A percentile compares a stretch with the other conserved stretches of the same genome.
Evolutionary conservation across 768 basidiomycete species (phyloP).

Genomic region (Trametes coccinea): DNA sequence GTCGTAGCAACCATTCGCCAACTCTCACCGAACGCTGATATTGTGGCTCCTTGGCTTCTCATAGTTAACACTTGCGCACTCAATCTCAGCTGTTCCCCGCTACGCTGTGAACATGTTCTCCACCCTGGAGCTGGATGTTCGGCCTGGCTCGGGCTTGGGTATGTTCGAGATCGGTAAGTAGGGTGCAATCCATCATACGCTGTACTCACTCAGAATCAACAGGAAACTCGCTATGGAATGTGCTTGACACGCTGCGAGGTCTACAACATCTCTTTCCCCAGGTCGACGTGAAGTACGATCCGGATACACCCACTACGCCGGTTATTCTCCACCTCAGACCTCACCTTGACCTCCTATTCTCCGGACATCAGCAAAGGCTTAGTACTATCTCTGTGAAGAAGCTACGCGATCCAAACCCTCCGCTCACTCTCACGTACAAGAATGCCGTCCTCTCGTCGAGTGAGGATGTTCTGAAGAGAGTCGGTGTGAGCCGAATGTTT

Average conservation of each 20-base stretch:
- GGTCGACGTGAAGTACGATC: conserved; percentile 82
- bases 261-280: conserved; percentile 74
- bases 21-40: too few species aligned
- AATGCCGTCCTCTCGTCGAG: conserved; percentile 61
- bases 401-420: conserved; percentile 66
- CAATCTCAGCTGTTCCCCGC: neutral
- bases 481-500: conserved; percentile 70
- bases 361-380: conserved; percentile 73
- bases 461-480: conserved; percentile 59
- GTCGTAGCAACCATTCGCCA: too few species aligned
- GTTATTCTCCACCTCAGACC: conserved; percentile 78
- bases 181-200: neutral
- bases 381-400: conserved; percentile 75
- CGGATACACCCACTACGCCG: conserved; percentile 69
- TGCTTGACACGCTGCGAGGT: conserved; percentile 66
- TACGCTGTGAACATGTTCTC: conserved; percentile 51
- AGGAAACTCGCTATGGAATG: conserved; percentile 80
- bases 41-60: too few species aligned
- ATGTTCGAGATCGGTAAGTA: conserved; percentile 70
- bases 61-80: too few species aligned
- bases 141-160: conserved; percentile 75
- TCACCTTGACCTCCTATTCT: conserved; percentile 84
- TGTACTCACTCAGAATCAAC: conserved; percentile 1
- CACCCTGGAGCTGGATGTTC: conserved; percentile 70
- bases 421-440: conserved; percentile 69